phyloP scores from a whole-genome alignment of 1,284 basidiomycete species.

The Tilletia setariae region DNA sequence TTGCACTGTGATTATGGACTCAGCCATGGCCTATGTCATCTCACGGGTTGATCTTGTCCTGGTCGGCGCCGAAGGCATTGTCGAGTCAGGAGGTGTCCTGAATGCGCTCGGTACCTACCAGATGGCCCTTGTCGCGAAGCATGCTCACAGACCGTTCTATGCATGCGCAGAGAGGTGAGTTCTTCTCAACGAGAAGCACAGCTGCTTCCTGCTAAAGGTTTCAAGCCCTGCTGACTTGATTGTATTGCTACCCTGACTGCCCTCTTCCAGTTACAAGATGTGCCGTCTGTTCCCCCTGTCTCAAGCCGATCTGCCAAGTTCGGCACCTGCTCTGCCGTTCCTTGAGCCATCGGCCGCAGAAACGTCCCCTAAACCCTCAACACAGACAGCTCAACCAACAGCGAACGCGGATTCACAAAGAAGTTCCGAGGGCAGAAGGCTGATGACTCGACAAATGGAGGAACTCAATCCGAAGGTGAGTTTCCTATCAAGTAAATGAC shows the following conservation, averaged over 20 bases:
- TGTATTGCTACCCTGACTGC: slow-evolving; percentile 17
- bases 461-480: slow-evolving; percentile 39
- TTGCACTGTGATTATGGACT: slow-evolving; percentile 90
- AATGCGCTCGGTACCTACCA: slow-evolving; percentile 85
- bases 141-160: slow-evolving; percentile 91
- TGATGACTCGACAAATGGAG: slow-evolving; percentile 45
- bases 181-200: no score
- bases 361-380: background rate
- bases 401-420: slow-evolving; percentile 7
- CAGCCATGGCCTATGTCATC: slow-evolving; percentile 95
- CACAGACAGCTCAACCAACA: background rate
- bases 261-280: slow-evolving; percentile 76
- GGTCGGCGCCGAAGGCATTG: slow-evolving; percentile 94
- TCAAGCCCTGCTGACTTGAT: background rate
- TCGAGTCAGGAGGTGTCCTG: slow-evolving; percentile 69
- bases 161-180: slow-evolving; percentile 72
- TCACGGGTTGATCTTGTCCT: slow-evolving; percentile 90
- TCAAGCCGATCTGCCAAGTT: slow-evolving; percentile 82
- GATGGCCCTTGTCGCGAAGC: slow-evolving; percentile 92
- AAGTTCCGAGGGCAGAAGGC: slow-evolving; percentile 7
- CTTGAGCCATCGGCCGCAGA: background rate
- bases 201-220: no score
- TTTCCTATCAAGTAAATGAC: background rate
- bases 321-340: slow-evolving; percentile 29
- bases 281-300: slow-evolving; percentile 92